These are phyloP conservation scores for Parsonsia alboflavescens DNA, from an alignment of 257 asterid species.

Conservation along the genomic window DNA sequence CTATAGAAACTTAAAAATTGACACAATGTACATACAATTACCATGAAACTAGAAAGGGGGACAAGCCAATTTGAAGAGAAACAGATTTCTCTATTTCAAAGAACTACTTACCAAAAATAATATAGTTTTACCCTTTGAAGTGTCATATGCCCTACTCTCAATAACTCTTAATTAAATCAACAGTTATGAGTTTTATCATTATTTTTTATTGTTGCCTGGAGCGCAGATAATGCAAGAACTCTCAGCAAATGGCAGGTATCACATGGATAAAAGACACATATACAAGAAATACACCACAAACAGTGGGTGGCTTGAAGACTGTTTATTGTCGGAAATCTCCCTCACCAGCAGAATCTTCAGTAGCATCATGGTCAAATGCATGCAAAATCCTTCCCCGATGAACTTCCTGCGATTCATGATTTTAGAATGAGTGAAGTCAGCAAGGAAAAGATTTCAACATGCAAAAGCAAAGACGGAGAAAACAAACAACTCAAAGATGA, in stretches of 20 bases:
- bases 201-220: neutral
- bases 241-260: neutral
- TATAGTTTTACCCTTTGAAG: neutral
- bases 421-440: neutral
- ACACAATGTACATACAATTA: neutral
- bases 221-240: neutral
- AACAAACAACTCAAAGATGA: constrained; percentile 3
- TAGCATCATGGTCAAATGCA: constrained; percentile 62
- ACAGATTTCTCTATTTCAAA: neutral
- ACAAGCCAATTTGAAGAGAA: neutral
- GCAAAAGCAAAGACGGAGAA: neutral
- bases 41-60: neutral
- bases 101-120: neutral
- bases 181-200: neutral
- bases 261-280: neutral
- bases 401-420: constrained; percentile 35
- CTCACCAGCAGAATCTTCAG: constrained; percentile 52
- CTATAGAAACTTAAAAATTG: neutral
- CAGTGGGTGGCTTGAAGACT: neutral
- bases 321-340: neutral
- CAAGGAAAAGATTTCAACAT: neutral
- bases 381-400: constrained; percentile 45
- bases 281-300: neutral
- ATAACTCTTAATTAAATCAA: neutral
- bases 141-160: neutral